A percentile compares a stretch with the other conserved stretches of the same genome.
Evolutionary conservation across 2,329 filamentous ascomycete species (phyloP).

Genomic region (Alternaria triticimaculans): DNA sequence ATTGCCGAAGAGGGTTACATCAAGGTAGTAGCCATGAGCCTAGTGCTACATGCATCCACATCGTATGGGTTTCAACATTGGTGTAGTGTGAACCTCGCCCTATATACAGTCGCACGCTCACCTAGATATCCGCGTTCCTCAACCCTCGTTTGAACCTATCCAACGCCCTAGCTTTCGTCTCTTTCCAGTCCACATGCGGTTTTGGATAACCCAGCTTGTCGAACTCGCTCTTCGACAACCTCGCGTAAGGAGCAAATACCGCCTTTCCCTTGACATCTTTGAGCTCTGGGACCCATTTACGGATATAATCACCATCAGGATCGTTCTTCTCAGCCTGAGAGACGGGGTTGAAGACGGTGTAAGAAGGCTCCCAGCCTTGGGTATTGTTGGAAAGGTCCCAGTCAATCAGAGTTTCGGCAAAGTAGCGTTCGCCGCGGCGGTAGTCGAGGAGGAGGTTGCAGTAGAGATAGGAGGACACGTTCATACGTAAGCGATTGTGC

Average conservation of each 20-base stretch:
- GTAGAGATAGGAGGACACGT: conserved; percentile 56
- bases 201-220: conserved; percentile 56
- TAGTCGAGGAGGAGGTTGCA: conserved; percentile 60
- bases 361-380: conserved; percentile 60
- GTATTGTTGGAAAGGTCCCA: conserved; percentile 59
- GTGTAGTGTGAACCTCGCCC: not conserved
- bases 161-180: conserved; percentile 52
- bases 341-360: conserved; percentile 57
- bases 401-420: conserved; percentile 58
- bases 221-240: conserved; percentile 56
- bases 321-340: conserved; percentile 49
- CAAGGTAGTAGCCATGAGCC: not conserved
- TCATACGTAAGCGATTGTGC: conserved; percentile 62
- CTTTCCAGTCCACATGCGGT: conserved; percentile 55
- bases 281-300: conserved; percentile 49
- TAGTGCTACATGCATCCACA: not conserved
- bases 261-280: conserved; percentile 55
- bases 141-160: conserved; percentile 55
- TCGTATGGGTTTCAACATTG: not conserved
- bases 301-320: conserved; percentile 47
- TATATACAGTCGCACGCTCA: not conserved
- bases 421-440: conserved; percentile 58
- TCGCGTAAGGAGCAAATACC: conserved; percentile 56
- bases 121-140: conserved; percentile 38
- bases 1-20: not conserved